Evolutionary conservation across 257 asterid genomes (phyloP).

Genomic region (Fraxinus americana): DNA sequence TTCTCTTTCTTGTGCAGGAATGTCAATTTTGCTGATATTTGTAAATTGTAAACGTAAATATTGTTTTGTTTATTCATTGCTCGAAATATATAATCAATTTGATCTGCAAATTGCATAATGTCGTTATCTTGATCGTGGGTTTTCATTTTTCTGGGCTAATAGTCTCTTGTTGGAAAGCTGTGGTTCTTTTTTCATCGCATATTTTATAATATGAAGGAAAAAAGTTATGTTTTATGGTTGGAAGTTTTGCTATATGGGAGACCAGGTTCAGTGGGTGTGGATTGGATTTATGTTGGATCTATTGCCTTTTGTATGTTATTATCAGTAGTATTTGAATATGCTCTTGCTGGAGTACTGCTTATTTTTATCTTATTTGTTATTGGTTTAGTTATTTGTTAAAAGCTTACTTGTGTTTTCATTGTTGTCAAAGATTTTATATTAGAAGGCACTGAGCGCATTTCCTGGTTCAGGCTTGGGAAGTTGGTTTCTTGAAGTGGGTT

Average conservation of each 20-base stretch:
- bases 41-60: no score
- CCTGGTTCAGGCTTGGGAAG: conserved; percentile 35
- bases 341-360: conserved; percentile 40
- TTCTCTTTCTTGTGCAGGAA: conserved; percentile 14
- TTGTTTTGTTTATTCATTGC: not conserved
- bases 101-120: conserved; percentile 33
- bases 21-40: not conserved
- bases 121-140: conserved; percentile 45
- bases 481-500: conserved; percentile 45
- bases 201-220: no score
- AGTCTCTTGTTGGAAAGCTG: conserved; percentile 5
- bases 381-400: conserved; percentile 34
- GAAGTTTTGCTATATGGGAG: conserved; percentile 42
- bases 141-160: conserved; percentile 36
- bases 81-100: not conserved
- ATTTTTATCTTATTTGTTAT: conserved; percentile 19
- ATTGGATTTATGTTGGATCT: conserved; percentile 93
- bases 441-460: conserved; percentile 59
- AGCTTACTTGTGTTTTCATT: conserved; percentile 26
- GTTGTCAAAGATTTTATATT: conserved; percentile 49
- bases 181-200: conserved; percentile 37
- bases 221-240: conserved; percentile 15
- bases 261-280: conserved; percentile 78
- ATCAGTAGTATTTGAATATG: conserved; percentile 33
- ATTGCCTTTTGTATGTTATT: conserved; percentile 31